Evolutionary conservation across 169 alveolate species (phyloP), one percentile per base, ranked within the genome.

Genomic region (Amoebophrya sp.): DNA sequence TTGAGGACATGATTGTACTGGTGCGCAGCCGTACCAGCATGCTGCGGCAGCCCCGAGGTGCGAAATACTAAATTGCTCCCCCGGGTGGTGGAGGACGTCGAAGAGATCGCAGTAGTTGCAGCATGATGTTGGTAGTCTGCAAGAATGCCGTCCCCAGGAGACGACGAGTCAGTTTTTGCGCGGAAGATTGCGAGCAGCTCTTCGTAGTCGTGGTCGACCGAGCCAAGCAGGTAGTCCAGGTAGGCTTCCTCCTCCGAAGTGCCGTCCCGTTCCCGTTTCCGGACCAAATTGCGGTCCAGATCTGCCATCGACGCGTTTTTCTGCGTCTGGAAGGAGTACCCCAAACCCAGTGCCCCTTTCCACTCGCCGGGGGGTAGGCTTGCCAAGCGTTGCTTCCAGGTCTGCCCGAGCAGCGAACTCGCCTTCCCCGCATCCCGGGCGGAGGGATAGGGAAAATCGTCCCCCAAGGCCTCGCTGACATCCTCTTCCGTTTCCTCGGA

Each of bases 171-270:
- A 18, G 66, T 47, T 18, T 18, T 47, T 18, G 66, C 7, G 18
- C 29, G 18, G 35, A 66, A 66, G 83, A 66, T 3, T 25, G 29
- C 10, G 39, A 66, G 35, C 12, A 66, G 35, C 32, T 66, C 83
- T 25, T 66, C 83, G 83, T 7, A 66, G 35, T 66, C 83, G 35
- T 18, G 29, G 83, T 66, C 83, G 83, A 66, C 32, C 35, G 1
- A 2, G 18, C 38, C 83, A 2, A 66, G 10, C 29, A 66, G 10
- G 29, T 25, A n/a, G 35, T 25, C 83, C 38, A 66, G 83, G 18
- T 66, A 66, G 83, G 83, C 83, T 25, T 66, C 83, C 83, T n/a
- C 35, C 83, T 66, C 83, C 66, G 66, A 12, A 25, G 29, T 66
- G 39, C 18, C 83, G 39, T 66, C 35, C 38, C 10, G 12, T 3